Evolutionary conservation across 2,329 filamentous ascomycete genomes (phyloP), one percentile per base, ranked within the genome.

Genomic region (Cladosporium halotolerans): DNA sequence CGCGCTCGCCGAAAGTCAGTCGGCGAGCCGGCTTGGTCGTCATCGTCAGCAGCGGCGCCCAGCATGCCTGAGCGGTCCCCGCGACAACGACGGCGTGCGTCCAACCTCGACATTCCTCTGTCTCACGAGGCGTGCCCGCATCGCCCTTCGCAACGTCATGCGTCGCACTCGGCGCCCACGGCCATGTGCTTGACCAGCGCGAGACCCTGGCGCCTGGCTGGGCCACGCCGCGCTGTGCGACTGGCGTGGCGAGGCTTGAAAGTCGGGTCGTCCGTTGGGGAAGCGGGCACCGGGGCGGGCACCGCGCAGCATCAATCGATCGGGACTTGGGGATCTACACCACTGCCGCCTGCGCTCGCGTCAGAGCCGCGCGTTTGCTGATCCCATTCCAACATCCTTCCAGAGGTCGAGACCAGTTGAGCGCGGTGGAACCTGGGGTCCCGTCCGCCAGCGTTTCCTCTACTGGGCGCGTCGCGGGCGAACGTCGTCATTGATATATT

Each of bases 181-280:
- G 45, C 34, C 38, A 41, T 41, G 38, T 50, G 23, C 36, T 31
- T 23, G 28, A 10, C 23, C n/a, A n/a, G 19, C 16, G 10, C 39
- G 14, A 16, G 14, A 4, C n/a, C 16, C 39, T 41, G 10, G 9
- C 40, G 34, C 44, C 45, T 18, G 33, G 33, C 45, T 47, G 28
- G 33, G 7, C 45, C 45, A 38, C 45, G 19, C 45, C 28, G 38
- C 28, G 46, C 36, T 49, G 38, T 49, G 46, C 23, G 32, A 42
- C 46, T 11, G 34, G 34, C 34, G n/a, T 11, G 34, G 34, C 36
- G 46, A 41, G 23, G 36, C 46, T 49, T 40, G 46, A 41, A 41
- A 41, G 33, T 23, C 23, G 38, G 45, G 36, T 18, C 32, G 31
- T 19, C 34, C 34, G 34, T 36, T 36, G 34, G 34, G 34, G 34